Percentiles rank a stretch among this genome's conserved stretches.
Conservation (phyloP, 2,329 filamentous ascomycete species). For the Arthroderma sp. region DNA sequence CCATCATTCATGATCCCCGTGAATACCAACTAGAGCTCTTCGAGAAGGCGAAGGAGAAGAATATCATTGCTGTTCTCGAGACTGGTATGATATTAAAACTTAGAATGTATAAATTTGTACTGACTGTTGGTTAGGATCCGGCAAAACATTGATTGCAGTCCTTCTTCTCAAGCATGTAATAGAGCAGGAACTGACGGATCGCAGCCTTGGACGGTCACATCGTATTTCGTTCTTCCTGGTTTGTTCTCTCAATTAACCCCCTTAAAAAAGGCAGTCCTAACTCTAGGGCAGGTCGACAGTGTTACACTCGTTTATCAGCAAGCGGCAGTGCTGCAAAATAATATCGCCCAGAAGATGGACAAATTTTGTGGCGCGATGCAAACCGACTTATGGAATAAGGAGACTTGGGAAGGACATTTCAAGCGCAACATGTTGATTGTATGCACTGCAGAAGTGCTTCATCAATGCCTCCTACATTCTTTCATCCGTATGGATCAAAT, state of each 20-base stretch:
- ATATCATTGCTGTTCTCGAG: constrained; percentile 85
- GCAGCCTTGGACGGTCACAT: constrained; percentile 46
- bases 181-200: constrained; percentile 61
- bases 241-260: constrained; percentile 12
- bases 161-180: constrained; percentile 67
- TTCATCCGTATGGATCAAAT: constrained; percentile 72
- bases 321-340: constrained; percentile 64
- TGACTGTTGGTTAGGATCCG: constrained; percentile 49
- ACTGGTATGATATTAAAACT: constrained; percentile 47
- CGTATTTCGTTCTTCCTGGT: constrained; percentile 78
- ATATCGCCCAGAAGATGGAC: constrained; percentile 63
- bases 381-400: constrained; percentile 47
- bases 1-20: constrained; percentile 63
- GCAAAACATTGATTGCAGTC: constrained; percentile 92
- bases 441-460: constrained; percentile 79
- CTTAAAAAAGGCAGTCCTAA: constrained; percentile 11
- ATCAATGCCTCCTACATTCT: constrained; percentile 63
- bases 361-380: constrained; percentile 62
- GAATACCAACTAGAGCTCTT: constrained; percentile 92
- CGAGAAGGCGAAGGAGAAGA: constrained; percentile 69
- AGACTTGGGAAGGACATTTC: constrained; percentile 49
- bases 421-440: constrained; percentile 69
- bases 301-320: constrained; percentile 88
- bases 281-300: constrained; percentile 53
- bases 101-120: constrained; percentile 11